phyloP scores from a whole-genome alignment of 2,329 filamentous ascomycete species.

The Sclerotinia subarctica region DNA sequence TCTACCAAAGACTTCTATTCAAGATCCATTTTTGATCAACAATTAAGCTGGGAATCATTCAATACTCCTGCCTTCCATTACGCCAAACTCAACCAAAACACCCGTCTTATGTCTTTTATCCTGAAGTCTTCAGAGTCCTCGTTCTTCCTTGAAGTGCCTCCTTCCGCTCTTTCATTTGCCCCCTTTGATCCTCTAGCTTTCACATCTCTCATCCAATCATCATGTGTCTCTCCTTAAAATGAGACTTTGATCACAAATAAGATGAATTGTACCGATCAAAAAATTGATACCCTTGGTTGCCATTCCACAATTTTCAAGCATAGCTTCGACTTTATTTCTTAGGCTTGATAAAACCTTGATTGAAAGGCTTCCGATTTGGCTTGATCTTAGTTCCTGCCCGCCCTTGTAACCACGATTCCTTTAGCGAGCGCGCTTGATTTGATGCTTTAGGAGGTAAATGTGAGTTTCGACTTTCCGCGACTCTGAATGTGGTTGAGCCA shows the following conservation, averaged over 20 bases:
- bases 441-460: slow-evolving; percentile 35
- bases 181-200: neutral
- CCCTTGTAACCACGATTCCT: slow-evolving; percentile 36
- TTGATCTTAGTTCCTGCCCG: slow-evolving; percentile 25
- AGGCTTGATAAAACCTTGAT: slow-evolving; percentile 30
- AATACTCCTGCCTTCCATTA: slow-evolving; percentile 1
- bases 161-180: neutral
- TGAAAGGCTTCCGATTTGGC: slow-evolving; percentile 30
- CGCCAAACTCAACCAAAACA: slow-evolving; percentile 2
- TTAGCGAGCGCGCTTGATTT: slow-evolving; percentile 28
- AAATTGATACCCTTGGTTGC: neutral
- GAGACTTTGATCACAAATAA: neutral
- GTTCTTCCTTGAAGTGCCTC: neutral
- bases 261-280: neutral
- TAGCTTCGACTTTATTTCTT: slow-evolving; percentile 24
- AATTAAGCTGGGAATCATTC: slow-evolving; percentile 1
- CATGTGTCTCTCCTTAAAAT: neutral
- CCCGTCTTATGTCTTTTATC: neutral
- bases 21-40: neutral
- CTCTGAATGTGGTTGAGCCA: slow-evolving; percentile 36
- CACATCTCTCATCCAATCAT: neutral
- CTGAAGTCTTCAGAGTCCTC: neutral
- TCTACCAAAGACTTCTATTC: neutral
- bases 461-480: slow-evolving; percentile 27
- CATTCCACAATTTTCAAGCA: neutral